Evolutionary conservation across 495 filamentous ascomycete species (phyloP).

Genomic region (Penicillium verhagenii): DNA sequence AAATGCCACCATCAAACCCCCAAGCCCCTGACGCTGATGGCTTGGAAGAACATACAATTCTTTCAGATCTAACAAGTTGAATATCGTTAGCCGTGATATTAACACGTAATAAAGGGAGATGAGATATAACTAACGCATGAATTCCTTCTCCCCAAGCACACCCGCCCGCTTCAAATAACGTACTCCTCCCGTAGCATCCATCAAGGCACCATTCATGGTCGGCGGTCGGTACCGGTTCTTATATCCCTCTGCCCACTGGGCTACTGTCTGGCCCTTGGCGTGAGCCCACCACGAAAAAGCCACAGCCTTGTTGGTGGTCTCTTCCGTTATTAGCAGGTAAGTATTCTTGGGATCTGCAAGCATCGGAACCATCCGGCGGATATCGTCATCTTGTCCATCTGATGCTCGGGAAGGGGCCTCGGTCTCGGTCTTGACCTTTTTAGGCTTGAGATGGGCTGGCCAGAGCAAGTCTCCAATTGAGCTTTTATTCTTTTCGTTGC

Average conservation of each 20-base stretch:
- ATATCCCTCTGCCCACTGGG: constrained; percentile 1
- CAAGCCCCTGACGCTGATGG: neutral
- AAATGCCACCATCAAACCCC: neutral
- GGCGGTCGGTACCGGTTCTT: neutral
- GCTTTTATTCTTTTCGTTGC: neutral
- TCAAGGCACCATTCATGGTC: neutral
- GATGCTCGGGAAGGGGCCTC: too few species aligned
- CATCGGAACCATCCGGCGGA: neutral
- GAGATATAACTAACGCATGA: neutral
- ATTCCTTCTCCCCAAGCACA: neutral
- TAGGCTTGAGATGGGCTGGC: neutral
- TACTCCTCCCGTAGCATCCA: neutral
- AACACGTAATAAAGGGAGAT: neutral
- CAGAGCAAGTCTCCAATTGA: constrained; percentile 1
- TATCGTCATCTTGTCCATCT: neutral
- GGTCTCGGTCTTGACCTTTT: too few species aligned
- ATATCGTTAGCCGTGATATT: neutral
- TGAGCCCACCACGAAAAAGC: neutral
- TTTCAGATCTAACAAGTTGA: neutral
- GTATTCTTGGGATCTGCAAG: neutral
- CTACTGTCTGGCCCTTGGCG: neutral
- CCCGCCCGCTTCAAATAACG: neutral
- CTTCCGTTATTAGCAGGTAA: neutral
- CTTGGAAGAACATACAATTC: neutral
- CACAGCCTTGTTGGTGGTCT: neutral